A percentile compares a stretch with the other conserved stretches of the same genome.
These are phyloP conservation scores for Penicillium alfredii DNA, from an alignment of 495 filamentous ascomycete genomes.

Conservation along the genomic window DNA sequence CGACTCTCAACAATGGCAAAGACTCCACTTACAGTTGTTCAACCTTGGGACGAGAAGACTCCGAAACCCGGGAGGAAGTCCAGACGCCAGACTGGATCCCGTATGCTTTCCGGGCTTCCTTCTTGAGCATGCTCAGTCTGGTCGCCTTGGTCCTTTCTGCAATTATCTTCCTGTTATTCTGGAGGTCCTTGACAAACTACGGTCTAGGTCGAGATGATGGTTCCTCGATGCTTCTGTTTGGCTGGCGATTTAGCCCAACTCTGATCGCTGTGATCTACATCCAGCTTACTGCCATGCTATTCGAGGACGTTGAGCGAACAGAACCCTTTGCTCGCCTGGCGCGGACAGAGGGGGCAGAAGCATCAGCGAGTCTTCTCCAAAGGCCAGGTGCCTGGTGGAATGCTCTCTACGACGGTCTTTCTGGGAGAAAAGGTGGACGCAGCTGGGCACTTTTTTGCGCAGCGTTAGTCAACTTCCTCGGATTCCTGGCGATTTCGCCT, in stretches of 20 bases:
- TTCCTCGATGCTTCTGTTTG: conserved; percentile 23
- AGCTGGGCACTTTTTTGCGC: conserved; percentile 27
- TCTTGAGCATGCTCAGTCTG: no score
- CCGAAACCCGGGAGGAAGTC: no score
- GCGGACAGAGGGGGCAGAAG: conserved; percentile 18
- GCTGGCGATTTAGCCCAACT: conserved; percentile 30
- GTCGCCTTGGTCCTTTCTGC: conserved; percentile 6
- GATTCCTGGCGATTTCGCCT: conserved; percentile 27
- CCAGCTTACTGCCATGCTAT: conserved; percentile 20
- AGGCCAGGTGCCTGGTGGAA: conserved; percentile 23
- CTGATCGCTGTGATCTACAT: conserved; percentile 27
- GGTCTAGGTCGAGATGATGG: conserved; percentile 25
- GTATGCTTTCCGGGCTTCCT: no score
- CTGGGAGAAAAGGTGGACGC: conserved; percentile 17
- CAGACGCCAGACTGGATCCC: no score
- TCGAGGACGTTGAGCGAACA: conserved; percentile 29
- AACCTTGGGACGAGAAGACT: no score
- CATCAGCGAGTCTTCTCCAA: conserved; percentile 19
- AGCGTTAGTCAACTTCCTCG: conserved; percentile 25
- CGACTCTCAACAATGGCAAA: no score
- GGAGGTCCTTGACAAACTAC: conserved; percentile 17
- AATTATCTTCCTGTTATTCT: conserved; percentile 11
- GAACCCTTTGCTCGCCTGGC: conserved; percentile 31
- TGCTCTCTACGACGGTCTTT: conserved; percentile 19
- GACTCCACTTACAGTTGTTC: no score